A percentile compares a stretch with the other conserved stretches of the same genome.
Evolutionary conservation across 441 rosid species (phyloP).

Genomic region (Isatis lusitanica): DNA sequence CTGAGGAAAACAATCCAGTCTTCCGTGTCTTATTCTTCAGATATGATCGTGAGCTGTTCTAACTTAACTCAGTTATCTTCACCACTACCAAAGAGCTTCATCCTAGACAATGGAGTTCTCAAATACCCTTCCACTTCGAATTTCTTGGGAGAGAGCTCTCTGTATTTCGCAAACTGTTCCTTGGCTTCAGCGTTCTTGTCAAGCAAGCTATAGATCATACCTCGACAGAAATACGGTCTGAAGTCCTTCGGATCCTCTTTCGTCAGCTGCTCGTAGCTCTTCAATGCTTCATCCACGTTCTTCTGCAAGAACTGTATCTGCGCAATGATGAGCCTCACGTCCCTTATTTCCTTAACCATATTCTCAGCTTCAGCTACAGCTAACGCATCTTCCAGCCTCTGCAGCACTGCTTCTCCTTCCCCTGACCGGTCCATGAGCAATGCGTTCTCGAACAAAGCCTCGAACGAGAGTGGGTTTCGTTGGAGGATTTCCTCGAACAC

Average conservation of each 20-base stretch:
- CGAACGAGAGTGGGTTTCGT: slow-evolving; percentile 67
- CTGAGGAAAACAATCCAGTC: slow-evolving; percentile 19
- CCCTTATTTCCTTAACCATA: slow-evolving; percentile 66
- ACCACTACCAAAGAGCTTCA: slow-evolving; percentile 68
- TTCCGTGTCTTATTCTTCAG: slow-evolving; percentile 27
- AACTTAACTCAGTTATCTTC: slow-evolving; percentile 39
- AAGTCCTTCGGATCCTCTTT: slow-evolving; percentile 78
- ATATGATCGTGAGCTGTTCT: background rate
- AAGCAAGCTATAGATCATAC: slow-evolving; percentile 82
- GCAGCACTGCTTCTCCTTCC: slow-evolving; percentile 69
- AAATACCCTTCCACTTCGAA: slow-evolving; percentile 80
- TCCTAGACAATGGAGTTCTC: slow-evolving; percentile 67
- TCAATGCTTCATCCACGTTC: slow-evolving; percentile 82
- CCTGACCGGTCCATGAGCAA: slow-evolving; percentile 81
- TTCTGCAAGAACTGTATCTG: slow-evolving; percentile 81
- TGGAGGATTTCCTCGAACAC: slow-evolving; percentile 85
- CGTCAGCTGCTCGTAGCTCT: slow-evolving; percentile 63
- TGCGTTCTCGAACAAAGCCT: slow-evolving; percentile 89
- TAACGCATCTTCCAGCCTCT: slow-evolving; percentile 70
- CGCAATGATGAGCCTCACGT: slow-evolving; percentile 85
- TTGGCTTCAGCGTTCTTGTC: slow-evolving; percentile 78
- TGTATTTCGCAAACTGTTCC: slow-evolving; percentile 75
- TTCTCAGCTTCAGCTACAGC: slow-evolving; percentile 59
- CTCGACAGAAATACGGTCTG: slow-evolving; percentile 80
- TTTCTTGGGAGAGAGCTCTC: slow-evolving; percentile 70